Conservation (phyloP, 331 rosid species). For the Dryas integrifolia region DNA sequence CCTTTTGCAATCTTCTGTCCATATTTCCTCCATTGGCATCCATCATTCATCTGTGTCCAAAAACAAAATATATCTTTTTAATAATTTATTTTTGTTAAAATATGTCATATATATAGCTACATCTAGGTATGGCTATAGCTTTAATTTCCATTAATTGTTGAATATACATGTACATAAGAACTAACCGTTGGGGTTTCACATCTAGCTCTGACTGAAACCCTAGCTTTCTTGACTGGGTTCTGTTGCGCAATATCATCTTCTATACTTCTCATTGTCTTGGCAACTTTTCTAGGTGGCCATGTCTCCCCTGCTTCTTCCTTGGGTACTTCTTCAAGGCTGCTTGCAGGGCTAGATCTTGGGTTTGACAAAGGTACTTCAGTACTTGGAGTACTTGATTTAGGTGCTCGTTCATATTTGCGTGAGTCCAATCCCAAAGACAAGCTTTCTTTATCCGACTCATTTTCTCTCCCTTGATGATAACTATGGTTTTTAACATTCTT, state of each 20-base stretch:
- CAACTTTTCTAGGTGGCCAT: constrained; percentile 39
- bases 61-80: background rate
- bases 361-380: constrained; percentile 35
- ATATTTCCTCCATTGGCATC: constrained; percentile 96
- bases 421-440: constrained; percentile 67
- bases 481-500: constrained; percentile 13
- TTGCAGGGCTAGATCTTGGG: constrained; percentile 33
- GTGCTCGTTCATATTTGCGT: constrained; percentile 43
- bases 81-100: background rate
- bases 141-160: background rate
- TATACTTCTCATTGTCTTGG: constrained; percentile 46
- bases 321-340: constrained; percentile 47
- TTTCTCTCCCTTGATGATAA: constrained; percentile 11
- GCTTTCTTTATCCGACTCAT: constrained; percentile 30
- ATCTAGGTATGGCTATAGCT: background rate
- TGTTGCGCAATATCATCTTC: constrained; percentile 71
- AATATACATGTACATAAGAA: background rate
- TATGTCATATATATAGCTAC: background rate
- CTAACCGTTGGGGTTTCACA: constrained; percentile 84
- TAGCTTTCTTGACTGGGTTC: constrained; percentile 62
- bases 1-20: constrained; percentile 94
- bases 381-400: constrained; percentile 38
- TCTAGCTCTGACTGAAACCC: constrained; percentile 85
- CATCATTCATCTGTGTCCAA: constrained; percentile 73
- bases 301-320: constrained; percentile 56